Percentiles rank a stretch among this genome's conserved stretches.
Evolutionary conservation across 495 filamentous ascomycete species (phyloP).

Genomic region (Friedmanniomyces endolithicus): DNA sequence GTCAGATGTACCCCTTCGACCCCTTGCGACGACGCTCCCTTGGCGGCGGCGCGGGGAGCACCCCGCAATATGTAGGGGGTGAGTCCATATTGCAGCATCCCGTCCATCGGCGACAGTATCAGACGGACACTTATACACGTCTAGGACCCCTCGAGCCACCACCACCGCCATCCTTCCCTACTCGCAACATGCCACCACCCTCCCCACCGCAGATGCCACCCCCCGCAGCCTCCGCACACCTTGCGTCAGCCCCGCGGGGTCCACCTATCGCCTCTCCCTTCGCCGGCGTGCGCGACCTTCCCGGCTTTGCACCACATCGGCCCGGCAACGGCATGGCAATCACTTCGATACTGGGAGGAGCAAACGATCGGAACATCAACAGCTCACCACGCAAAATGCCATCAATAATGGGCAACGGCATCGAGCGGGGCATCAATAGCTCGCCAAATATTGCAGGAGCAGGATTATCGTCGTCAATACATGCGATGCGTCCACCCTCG

Average conservation of each 20-base stretch:
- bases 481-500: slow-evolving; percentile 31
- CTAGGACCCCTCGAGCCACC: slow-evolving; percentile 7
- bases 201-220: slow-evolving; percentile 45
- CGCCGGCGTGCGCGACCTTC: slow-evolving; percentile 39
- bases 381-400: slow-evolving; percentile 19
- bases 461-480: slow-evolving; percentile 8
- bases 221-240: slow-evolving; percentile 34
- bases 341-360: slow-evolving; percentile 64
- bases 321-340: slow-evolving; percentile 87
- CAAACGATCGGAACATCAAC: slow-evolving; percentile 4
- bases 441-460: slow-evolving; percentile 13
- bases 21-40: slow-evolving; percentile 26
- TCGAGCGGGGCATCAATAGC: slow-evolving; percentile 8
- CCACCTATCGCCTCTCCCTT: slow-evolving; percentile 36
- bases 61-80: slow-evolving; percentile 25
- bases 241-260: slow-evolving; percentile 21
- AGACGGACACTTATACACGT: neutral
- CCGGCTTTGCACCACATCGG: slow-evolving; percentile 38
- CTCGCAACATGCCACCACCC: slow-evolving; percentile 48
- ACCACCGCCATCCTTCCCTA: slow-evolving; percentile 36
- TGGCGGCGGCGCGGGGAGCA: slow-evolving; percentile 25
- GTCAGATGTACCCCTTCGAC: slow-evolving; percentile 21
- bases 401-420: slow-evolving; percentile 47
- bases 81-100: neutral
- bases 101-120: neutral